A percentile compares a stretch with the other conserved stretches of the same genome.
These are phyloP conservation scores for Inonotus obliquus DNA, from an alignment of 1,284 basidiomycete species.

Conservation along the genomic window DNA sequence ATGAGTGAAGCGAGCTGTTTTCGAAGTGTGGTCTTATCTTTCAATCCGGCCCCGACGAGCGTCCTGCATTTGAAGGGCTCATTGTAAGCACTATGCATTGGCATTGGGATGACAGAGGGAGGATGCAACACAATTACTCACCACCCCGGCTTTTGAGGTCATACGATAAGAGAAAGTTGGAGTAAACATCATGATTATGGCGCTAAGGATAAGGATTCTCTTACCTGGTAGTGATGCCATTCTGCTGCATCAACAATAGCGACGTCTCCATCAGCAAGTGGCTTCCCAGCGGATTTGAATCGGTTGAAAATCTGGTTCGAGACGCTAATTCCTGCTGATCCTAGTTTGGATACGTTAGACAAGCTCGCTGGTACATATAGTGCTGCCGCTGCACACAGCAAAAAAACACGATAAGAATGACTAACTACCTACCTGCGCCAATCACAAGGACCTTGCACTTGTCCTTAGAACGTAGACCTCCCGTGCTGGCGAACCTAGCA, in stretches of 20 bases:
- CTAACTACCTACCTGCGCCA: slow-evolving; percentile 50
- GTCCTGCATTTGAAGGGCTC: slow-evolving; percentile 53
- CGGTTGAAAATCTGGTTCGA: slow-evolving; percentile 82
- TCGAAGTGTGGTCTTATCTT: slow-evolving; percentile 62
- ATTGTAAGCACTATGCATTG: slow-evolving; percentile 10
- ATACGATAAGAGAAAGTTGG: neutral
- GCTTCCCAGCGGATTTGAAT: slow-evolving; percentile 66
- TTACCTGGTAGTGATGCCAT: slow-evolving; percentile 75
- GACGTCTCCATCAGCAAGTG: slow-evolving; percentile 71
- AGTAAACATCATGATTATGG: neutral
- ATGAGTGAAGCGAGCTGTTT: slow-evolving; percentile 67
- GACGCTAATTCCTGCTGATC: slow-evolving; percentile 72
- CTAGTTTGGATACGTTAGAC: too few relatives aligned
- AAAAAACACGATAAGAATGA: neutral
- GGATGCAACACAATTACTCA: slow-evolving; percentile 33
- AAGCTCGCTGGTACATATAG: neutral
- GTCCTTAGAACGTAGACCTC: slow-evolving; percentile 31
- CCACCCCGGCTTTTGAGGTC: slow-evolving; percentile 66
- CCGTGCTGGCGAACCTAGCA: slow-evolving; percentile 36
- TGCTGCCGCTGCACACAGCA: neutral
- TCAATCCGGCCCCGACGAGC: slow-evolving; percentile 85
- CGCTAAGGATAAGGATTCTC: slow-evolving; percentile 19
- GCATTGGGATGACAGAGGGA: too few relatives aligned
- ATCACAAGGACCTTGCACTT: slow-evolving; percentile 62
- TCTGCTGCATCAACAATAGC: slow-evolving; percentile 78